Base-by-base conservation (phyloP, 208 protist genomes). In the Phytomonas serpens region DNA sequence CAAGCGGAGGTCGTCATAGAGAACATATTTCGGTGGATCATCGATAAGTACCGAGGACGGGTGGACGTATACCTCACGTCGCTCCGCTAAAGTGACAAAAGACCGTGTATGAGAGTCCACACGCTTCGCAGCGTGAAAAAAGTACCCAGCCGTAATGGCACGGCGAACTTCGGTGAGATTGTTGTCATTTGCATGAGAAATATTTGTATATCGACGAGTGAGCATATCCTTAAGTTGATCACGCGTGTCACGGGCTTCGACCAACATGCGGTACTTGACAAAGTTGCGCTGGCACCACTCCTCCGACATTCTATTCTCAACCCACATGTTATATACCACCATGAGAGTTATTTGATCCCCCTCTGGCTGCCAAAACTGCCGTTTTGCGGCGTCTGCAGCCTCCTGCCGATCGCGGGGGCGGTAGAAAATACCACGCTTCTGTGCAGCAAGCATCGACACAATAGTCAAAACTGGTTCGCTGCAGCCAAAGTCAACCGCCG, bases 261-360 rank as follows among this genome's bases (percentile, higher is more conserved):
- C 85, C 23, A 99, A 82, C 68, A 98, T 93, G 64, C 98, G 88
- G 61, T 93, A 90, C 69, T 99, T 98, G 19, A 99, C 82, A 80
- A 98, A 99, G 86, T 99, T 98, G 36, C 97, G 90, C 72, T 90
- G 92, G 79, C 97, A 98, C 98, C 98, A 99, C 33, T 95, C 88
- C 76, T 97, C 93, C 52, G 87, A 97, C 96, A 93, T 88, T 37
- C 84, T 88, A 69, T 85, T 86, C 33, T 91, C 85, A 57, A 96
- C 77, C 88, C 92, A 97, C 64, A 86, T 86, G 64, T 98, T 83
- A 83, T 98, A 99, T 1, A 99, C 97, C 0, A 87, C 86, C 64
- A 99, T 90, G 11, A 99, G 83, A 0, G 98, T 99, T 31, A 99
- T 87, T 78, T 99, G 98, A 78, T 99, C 98, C 31, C 83, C 98